Percentiles rank a stretch among this genome's conserved stretches.
Evolutionary conservation across 176 grass and related monocot species (phyloP).

Genomic region (Cenchrus purpureus): DNA sequence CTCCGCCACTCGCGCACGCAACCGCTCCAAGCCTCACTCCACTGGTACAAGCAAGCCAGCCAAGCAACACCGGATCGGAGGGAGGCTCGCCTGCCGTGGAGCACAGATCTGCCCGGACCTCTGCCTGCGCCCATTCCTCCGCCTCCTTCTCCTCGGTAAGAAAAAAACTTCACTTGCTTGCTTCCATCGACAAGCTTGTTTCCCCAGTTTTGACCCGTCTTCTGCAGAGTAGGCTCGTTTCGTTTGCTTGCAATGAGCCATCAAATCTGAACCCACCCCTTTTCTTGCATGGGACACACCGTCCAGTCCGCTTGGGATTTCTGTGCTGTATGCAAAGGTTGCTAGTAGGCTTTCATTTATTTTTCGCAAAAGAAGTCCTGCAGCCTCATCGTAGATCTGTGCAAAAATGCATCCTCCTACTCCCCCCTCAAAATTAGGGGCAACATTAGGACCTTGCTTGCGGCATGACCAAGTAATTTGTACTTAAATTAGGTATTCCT

Average conservation of each 20-base stretch:
- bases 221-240: not conserved
- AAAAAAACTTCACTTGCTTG: not conserved
- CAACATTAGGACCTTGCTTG: not conserved
- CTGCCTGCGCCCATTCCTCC: not conserved
- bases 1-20: not conserved
- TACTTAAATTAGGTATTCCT: not conserved
- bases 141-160: not conserved
- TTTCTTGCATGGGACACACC: not conserved
- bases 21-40: not conserved
- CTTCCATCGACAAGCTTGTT: not conserved
- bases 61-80: not conserved
- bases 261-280: not conserved
- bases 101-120: not conserved
- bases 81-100: not conserved
- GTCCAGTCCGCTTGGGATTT: not conserved
- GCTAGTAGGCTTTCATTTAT: not conserved
- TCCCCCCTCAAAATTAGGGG: not conserved
- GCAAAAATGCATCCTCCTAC: not conserved
- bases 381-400: constrained; percentile 22
- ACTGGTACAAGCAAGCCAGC: not conserved
- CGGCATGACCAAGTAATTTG: no score
- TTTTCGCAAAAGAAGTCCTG: not conserved
- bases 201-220: not conserved
- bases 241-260: not conserved
- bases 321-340: not conserved